Evolutionary conservation across 495 filamentous ascomycete genomes (phyloP).

Genomic region (Trichoderma parareesei): DNA sequence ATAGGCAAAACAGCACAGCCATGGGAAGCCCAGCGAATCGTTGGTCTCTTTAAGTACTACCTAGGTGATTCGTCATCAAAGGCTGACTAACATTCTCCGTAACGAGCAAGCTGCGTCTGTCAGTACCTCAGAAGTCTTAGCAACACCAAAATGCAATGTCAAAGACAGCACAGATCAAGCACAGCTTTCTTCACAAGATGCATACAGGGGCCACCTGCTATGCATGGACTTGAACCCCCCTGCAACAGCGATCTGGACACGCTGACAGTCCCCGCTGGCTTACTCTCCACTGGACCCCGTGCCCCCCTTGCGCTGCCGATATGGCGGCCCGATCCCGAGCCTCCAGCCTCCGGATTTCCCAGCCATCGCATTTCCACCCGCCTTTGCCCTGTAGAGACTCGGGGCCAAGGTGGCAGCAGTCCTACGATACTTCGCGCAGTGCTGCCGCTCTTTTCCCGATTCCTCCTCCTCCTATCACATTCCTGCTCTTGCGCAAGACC

Average conservation of each 20-base stretch:
- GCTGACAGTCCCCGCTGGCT: not conserved
- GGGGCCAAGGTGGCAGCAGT: not conserved
- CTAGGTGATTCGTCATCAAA: too few species aligned
- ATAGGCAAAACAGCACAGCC: too few species aligned
- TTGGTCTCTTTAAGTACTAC: too few species aligned
- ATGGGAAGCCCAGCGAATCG: too few species aligned
- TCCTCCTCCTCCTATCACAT: not conserved
- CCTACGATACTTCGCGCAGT: not conserved
- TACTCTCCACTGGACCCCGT: not conserved
- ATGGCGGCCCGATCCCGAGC: constrained; percentile 1
- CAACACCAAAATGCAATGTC: too few species aligned
- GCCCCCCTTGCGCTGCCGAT: not conserved
- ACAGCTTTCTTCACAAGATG: not conserved
- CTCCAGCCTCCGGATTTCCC: constrained; percentile 10
- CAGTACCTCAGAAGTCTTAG: too few species aligned
- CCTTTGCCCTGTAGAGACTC: not conserved
- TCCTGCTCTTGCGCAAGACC: constrained; percentile 8
- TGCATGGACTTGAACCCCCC: not conserved
- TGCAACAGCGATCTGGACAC: not conserved
- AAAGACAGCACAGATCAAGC: too few species aligned
- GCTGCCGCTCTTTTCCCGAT: not conserved
- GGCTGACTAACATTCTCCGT: too few species aligned
- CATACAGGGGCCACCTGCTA: not conserved
- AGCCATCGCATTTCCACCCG: constrained; percentile 9
- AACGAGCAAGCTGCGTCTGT: too few species aligned